Percentiles rank a stretch among this genome's conserved stretches.
phyloP scores from a whole-genome alignment of 2,329 filamentous ascomycete species.

The Aspergillus aculeatinus region DNA sequence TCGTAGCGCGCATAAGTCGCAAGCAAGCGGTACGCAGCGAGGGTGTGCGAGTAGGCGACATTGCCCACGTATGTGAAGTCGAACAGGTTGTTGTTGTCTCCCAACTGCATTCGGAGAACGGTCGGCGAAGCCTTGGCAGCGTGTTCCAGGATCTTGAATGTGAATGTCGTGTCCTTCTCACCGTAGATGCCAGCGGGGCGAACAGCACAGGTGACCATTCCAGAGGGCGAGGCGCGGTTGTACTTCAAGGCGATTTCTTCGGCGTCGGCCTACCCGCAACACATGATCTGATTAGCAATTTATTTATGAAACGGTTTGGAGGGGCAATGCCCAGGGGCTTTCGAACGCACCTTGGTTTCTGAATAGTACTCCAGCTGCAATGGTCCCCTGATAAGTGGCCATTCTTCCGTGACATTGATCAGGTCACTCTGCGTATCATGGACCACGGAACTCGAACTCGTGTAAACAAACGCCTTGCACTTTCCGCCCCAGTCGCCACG shows the following conservation, averaged over 20 bases:
- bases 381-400: constrained; percentile 71
- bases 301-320: too few species aligned
- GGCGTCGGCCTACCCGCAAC: constrained; percentile 62
- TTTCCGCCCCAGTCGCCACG: constrained; percentile 60
- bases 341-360: constrained; percentile 70
- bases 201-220: constrained; percentile 74
- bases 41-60: constrained; percentile 75
- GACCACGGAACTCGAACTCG: constrained; percentile 82
- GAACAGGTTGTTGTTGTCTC: constrained; percentile 68
- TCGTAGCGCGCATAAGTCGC: constrained; percentile 51
- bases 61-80: constrained; percentile 71
- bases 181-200: constrained; percentile 89
- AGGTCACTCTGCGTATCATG: constrained; percentile 78
- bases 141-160: constrained; percentile 71
- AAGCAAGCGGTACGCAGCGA: constrained; percentile 73
- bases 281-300: not conserved
- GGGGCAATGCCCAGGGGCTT: not conserved
- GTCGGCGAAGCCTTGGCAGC: constrained; percentile 57
- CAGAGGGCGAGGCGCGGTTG: constrained; percentile 60
- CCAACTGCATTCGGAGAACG: constrained; percentile 77
- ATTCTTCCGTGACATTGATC: constrained; percentile 79
- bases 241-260: constrained; percentile 77
- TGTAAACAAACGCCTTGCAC: constrained; percentile 79
- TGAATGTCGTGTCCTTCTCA: constrained; percentile 76
- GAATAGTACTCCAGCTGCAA: constrained; percentile 80